Evolutionary conservation across 441 rosid genomes (phyloP).

Genomic region (Dalechampia spathulata): DNA sequence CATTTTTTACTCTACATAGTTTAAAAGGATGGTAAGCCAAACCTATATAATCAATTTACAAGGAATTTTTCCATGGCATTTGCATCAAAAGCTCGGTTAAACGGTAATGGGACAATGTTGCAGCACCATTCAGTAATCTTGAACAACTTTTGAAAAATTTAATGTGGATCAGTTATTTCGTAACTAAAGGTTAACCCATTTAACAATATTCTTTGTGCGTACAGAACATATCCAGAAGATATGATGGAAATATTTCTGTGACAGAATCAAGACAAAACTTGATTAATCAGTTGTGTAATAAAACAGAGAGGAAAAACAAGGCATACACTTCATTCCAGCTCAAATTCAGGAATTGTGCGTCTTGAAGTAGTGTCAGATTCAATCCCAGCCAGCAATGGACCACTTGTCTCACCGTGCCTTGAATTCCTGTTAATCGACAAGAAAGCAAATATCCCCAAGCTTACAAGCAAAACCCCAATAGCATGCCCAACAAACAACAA

Average conservation of each 20-base stretch:
- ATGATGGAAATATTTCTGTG: too few relatives aligned
- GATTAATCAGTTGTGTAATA: too few relatives aligned
- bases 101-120: neutral
- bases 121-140: neutral
- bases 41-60: too few relatives aligned
- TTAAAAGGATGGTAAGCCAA: too few relatives aligned
- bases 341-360: slow-evolving; percentile 28
- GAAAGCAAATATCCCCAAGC: slow-evolving; percentile 33
- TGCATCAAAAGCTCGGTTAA: neutral
- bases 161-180: neutral
- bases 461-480: slow-evolving; percentile 28
- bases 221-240: too few relatives aligned
- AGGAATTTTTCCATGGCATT: neutral
- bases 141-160: neutral
- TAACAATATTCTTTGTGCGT: too few relatives aligned
- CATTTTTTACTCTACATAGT: too few relatives aligned
- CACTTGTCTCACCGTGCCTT: slow-evolving; percentile 38
- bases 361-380: slow-evolving; percentile 27
- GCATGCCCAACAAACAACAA: slow-evolving; percentile 46
- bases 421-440: slow-evolving; percentile 29
- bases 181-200: slow-evolving; percentile 2
- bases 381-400: slow-evolving; percentile 44
- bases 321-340: slow-evolving; percentile 38
- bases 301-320: neutral
- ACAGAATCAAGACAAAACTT: too few relatives aligned